Evolutionary conservation across 2,329 filamentous ascomycete species (phyloP).

Genomic region (Neophaeococcomyces mojaviensis): DNA sequence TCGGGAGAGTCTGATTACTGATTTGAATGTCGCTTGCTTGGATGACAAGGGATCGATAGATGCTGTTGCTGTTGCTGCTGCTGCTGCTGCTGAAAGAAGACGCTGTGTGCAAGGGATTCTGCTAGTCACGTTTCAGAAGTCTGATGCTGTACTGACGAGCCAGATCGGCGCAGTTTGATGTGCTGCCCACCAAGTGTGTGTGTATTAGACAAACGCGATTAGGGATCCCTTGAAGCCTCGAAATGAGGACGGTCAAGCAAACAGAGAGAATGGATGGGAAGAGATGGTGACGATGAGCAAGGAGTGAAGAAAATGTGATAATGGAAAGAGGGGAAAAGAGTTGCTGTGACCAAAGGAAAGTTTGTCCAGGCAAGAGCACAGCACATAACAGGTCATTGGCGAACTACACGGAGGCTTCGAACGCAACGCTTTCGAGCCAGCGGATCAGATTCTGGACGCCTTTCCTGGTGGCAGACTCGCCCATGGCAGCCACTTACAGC

Average conservation of each 20-base stretch:
- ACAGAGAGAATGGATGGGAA: conserved; percentile 8
- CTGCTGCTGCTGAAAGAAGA: not conserved
- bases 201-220: not conserved
- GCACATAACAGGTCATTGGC: conserved; percentile 1
- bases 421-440: too few relatives aligned
- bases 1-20: conserved; percentile 1
- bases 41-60: not conserved
- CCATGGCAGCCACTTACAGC: too few relatives aligned
- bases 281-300: conserved; percentile 5
- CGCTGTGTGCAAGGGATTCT: not conserved
- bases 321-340: conserved; percentile 3
- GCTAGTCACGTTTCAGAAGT: conserved; percentile 7
- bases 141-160: not conserved
- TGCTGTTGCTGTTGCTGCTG: not conserved
- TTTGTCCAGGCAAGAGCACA: conserved; percentile 8
- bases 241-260: not conserved
- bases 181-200: not conserved
- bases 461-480: too few relatives aligned
- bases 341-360: conserved; percentile 1
- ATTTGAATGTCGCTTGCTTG: conserved; percentile 2
- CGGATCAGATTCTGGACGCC: too few relatives aligned
- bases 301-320: not conserved
- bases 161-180: not conserved
- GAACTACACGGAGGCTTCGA: not conserved
- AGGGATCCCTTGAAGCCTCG: conserved; percentile 2